Evolutionary conservation across 1,284 basidiomycete species (phyloP).

Genomic region (Xerocomus amazonicus): DNA sequence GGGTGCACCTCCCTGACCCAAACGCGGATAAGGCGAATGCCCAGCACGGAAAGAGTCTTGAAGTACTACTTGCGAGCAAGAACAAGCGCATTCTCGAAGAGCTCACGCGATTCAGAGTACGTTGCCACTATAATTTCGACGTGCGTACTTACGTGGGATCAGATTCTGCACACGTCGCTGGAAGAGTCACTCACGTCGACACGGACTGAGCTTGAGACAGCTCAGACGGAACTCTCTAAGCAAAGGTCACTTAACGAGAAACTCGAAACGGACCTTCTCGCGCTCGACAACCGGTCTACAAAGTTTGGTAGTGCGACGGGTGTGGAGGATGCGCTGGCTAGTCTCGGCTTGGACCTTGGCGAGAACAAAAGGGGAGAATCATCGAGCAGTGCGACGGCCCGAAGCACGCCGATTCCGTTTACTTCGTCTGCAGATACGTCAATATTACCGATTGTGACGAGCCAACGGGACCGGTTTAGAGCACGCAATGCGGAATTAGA

Average conservation of each 20-base stretch:
- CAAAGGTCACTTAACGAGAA: slow-evolving; percentile 81
- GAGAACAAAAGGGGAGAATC: slow-evolving; percentile 18
- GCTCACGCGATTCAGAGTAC: slow-evolving; percentile 83
- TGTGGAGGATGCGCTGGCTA: slow-evolving; percentile 55
- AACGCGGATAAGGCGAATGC: slow-evolving; percentile 79
- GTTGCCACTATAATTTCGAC: slow-evolving; percentile 10
- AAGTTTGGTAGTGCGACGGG: slow-evolving; percentile 20
- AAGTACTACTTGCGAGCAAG: slow-evolving; percentile 87
- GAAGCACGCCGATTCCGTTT: slow-evolving; percentile 65
- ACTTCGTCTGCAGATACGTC: slow-evolving; percentile 79
- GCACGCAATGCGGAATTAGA: slow-evolving; percentile 95
- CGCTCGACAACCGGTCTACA: slow-evolving; percentile 55
- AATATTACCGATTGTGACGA: slow-evolving; percentile 94
- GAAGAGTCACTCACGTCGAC: slow-evolving; percentile 61
- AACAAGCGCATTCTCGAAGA: slow-evolving; percentile 95
- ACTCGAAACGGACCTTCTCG: slow-evolving; percentile 87
- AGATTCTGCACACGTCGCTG: slow-evolving; percentile 83
- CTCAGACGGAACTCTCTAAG: slow-evolving; percentile 69
- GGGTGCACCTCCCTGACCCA: slow-evolving; percentile 75
- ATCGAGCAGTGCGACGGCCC: slow-evolving; percentile 33
- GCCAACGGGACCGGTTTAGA: slow-evolving; percentile 93
- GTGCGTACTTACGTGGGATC: not conserved
- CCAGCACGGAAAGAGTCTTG: slow-evolving; percentile 78
- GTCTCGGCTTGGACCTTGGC: slow-evolving; percentile 57
- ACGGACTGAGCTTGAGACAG: slow-evolving; percentile 56